These are phyloP conservation scores for Capronia epimyces DNA, from an alignment of 2,329 filamentous ascomycete genomes.

Conservation along the genomic window DNA sequence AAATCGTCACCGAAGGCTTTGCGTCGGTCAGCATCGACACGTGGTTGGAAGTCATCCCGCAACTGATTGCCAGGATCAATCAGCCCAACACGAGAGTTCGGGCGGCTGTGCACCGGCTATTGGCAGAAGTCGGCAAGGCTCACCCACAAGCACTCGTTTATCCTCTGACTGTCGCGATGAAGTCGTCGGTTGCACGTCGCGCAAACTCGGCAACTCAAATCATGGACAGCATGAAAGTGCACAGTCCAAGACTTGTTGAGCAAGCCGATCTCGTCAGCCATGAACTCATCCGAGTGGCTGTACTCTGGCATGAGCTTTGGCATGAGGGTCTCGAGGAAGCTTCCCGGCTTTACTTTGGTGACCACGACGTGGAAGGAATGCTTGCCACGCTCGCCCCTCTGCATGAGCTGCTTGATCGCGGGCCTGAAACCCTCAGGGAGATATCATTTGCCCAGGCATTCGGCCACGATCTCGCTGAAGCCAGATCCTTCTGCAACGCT, in stretches of 20 bases:
- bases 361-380: conserved; percentile 97
- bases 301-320: conserved; percentile 98
- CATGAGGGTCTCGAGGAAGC: conserved; percentile 97
- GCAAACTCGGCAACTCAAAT: conserved; percentile 85
- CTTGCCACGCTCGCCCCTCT: conserved; percentile 83
- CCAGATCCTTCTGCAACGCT: conserved; percentile 89
- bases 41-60: conserved; percentile 96
- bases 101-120: conserved; percentile 81
- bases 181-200: conserved; percentile 78
- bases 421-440: conserved; percentile 87
- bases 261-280: conserved; percentile 94
- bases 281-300: conserved; percentile 92
- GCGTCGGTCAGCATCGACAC: conserved; percentile 90
- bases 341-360: conserved; percentile 91
- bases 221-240: conserved; percentile 96
- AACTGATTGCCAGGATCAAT: conserved; percentile 95
- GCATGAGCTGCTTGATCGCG: conserved; percentile 83
- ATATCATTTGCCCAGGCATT: conserved; percentile 98
- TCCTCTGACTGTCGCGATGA: conserved; percentile 95
- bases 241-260: conserved; percentile 85
- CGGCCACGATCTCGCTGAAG: conserved; percentile 88
- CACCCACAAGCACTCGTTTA: conserved; percentile 97
- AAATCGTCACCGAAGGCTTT: conserved; percentile 83
- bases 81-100: conserved; percentile 87
- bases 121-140: conserved; percentile 85